phyloP scores from a whole-genome alignment of 2,329 filamentous ascomycete genomes.

The Thyridium curvatum region DNA sequence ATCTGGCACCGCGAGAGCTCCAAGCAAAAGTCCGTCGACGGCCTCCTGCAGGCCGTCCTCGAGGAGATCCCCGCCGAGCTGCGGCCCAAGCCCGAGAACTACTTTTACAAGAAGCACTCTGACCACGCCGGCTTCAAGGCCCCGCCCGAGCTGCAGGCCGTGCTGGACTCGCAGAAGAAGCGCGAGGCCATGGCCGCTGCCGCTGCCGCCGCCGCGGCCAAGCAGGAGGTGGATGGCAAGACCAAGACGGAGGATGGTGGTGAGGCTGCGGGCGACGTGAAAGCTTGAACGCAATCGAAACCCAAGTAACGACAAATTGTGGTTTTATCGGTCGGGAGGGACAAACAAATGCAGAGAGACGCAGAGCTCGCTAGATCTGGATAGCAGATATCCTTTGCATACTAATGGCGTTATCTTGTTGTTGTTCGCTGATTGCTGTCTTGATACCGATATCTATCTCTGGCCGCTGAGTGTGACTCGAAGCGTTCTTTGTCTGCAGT shows the following conservation, averaged over 20 bases:
- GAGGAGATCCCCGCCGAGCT: slow-evolving; percentile 68
- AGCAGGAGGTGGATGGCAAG: slow-evolving; percentile 10
- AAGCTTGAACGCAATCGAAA: no score
- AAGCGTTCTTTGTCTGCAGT: no score
- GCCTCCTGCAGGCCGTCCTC: slow-evolving; percentile 66
- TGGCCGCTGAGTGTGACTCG: no score
- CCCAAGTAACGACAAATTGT: no score
- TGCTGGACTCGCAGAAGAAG: slow-evolving; percentile 49
- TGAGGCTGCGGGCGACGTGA: slow-evolving; percentile 8
- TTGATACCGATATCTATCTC: no score
- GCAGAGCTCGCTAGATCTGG: no score
- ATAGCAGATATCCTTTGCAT: no score
- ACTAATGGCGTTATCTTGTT: no score
- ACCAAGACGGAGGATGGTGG: slow-evolving; percentile 12
- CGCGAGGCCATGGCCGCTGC: slow-evolving; percentile 26
- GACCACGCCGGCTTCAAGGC: slow-evolving; percentile 79
- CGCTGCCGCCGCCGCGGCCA: slow-evolving; percentile 14
- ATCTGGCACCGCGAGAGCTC: slow-evolving; percentile 89
- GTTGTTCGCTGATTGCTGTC: no score
- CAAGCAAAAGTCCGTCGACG: slow-evolving; percentile 72
- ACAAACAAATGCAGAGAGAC: no score
- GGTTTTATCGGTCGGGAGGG: no score
- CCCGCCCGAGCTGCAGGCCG: slow-evolving; percentile 51
- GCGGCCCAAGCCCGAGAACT: slow-evolving; percentile 63
- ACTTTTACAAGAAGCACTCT: slow-evolving; percentile 84